Base-by-base conservation (phyloP, 441 rosid species). In the Isatis lusitanica region DNA sequence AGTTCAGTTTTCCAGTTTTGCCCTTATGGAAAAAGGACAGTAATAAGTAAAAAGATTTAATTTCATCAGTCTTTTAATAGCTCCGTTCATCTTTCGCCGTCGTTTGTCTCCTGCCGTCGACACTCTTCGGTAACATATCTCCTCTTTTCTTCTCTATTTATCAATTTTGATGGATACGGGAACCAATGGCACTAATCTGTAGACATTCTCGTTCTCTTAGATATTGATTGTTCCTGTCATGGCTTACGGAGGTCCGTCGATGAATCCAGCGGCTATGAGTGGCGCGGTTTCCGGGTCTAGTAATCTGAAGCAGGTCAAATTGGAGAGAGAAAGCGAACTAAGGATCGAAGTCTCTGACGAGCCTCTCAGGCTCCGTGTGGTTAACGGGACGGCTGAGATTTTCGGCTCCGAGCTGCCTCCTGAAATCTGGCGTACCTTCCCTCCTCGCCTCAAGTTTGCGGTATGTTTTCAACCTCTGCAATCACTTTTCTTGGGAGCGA, bases 371-470 rank as follows among this genome's bases (percentile, higher is more conserved):
- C 86, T 92, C 64, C 85, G 98, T 59, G 76, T 92, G 16, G 85
- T 90, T 39, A 84, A 84, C 62, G 97, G 97, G 53, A 85, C 84
- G 0, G 96, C 97, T 28, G 98, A 92, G 87, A 94, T 94, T 43
- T 94, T 86, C 57, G 96, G 98, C 76, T 83, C 96, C 60, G 96
- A 94, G 79, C 74, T 94, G 28, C 93, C 99, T n/a, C 96, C 92
- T 15, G 90, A 86, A 74, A 88, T 86, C 76, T 88, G 96, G 97
- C 85, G 92, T 71, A 76, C 93, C 17, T 92, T 89, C 80, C 92
- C 99, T 70, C 96, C 98, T 58, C 93, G 90, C 53, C 80, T 84
- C 68, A 92, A 94, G 52, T 90, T 94, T 40, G 93, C 98, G 1
- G 99, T 94, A 77, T 80, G 78, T 63, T 59, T 16, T 26, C 7